Evolutionary conservation across 441 rosid species (phyloP).

Genomic region (Pelargonium australe): DNA sequence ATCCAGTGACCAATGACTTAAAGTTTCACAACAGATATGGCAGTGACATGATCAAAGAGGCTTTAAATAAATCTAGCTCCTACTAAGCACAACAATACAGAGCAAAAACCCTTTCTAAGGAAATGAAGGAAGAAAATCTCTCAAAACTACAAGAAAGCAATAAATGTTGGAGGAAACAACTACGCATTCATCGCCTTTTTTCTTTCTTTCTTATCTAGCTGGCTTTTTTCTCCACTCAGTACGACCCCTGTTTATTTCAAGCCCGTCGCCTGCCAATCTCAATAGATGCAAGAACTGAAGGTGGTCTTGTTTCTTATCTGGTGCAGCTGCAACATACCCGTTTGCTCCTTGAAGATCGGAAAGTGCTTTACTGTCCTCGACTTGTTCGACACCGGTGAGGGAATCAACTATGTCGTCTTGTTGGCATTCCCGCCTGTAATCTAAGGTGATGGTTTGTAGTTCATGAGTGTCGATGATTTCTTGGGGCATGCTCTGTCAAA

Average conservation of each 20-base stretch:
- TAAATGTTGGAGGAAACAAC: neutral
- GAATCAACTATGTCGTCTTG: constrained; percentile 86
- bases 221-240: constrained; percentile 82
- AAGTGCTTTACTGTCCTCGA: constrained; percentile 24
- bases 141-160: neutral
- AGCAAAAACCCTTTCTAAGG: constrained; percentile 10
- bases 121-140: neutral
- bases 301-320: constrained; percentile 22
- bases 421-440: constrained; percentile 86
- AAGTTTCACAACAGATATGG: too few species aligned
- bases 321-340: constrained; percentile 38
- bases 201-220: constrained; percentile 24
- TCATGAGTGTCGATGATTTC: constrained; percentile 82
- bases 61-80: neutral
- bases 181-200: constrained; percentile 6
- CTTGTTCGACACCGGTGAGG: constrained; percentile 46
- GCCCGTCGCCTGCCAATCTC: constrained; percentile 60
- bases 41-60: too few species aligned
- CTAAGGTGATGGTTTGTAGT: constrained; percentile 74
- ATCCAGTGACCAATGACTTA: too few species aligned
- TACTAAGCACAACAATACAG: constrained; percentile 7
- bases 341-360: constrained; percentile 35
- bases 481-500: constrained; percentile 82
- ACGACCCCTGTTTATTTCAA: constrained; percentile 82
- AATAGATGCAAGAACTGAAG: constrained; percentile 64